Evolutionary conservation across 192 early-diverging fungal genomes (phyloP).

Genomic region (Coemansia sp.): DNA sequence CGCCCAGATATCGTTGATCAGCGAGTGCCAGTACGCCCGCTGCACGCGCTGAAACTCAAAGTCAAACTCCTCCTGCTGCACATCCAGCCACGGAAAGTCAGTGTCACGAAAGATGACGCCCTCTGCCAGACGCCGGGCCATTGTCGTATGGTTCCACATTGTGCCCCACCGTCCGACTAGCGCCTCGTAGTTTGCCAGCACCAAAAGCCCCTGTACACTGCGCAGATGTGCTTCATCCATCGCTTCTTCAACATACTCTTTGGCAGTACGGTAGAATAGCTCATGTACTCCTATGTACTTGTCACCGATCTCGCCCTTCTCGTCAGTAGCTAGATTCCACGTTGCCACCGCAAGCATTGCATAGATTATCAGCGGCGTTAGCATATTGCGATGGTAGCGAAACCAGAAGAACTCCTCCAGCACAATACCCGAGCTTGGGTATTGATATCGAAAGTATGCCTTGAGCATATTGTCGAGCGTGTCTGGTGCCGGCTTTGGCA

Average conservation of each 20-base stretch:
- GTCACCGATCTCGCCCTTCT: slow-evolving; percentile 12
- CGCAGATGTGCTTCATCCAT: slow-evolving; percentile 53
- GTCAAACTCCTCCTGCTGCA: slow-evolving; percentile 42
- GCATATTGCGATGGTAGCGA: slow-evolving; percentile 50
- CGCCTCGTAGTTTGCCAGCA: slow-evolving; percentile 52
- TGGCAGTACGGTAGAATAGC: slow-evolving; percentile 42
- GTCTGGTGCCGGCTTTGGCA: slow-evolving; percentile 33
- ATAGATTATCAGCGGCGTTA: slow-evolving; percentile 51
- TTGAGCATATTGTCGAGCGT: slow-evolving; percentile 51
- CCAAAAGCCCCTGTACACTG: slow-evolving; percentile 49
- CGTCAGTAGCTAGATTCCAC: slow-evolving; percentile 47
- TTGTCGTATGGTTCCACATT: slow-evolving; percentile 55
- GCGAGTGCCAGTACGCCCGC: slow-evolving; percentile 55
- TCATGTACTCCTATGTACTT: slow-evolving; percentile 42
- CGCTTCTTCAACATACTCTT: slow-evolving; percentile 50
- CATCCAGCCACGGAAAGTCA: slow-evolving; percentile 48
- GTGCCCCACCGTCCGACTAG: slow-evolving; percentile 53
- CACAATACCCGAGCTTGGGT: slow-evolving; percentile 48
- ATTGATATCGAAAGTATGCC: slow-evolving; percentile 53
- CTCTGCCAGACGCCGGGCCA: slow-evolving; percentile 49
- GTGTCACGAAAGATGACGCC: slow-evolving; percentile 48
- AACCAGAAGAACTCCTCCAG: slow-evolving; percentile 54
- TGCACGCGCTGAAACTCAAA: slow-evolving; percentile 52
- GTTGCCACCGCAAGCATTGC: slow-evolving; percentile 51
- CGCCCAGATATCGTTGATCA: slow-evolving; percentile 53